Conservation (phyloP, 2,329 filamentous ascomycete genomes). For the Botryosphaeria dothidea region DNA sequence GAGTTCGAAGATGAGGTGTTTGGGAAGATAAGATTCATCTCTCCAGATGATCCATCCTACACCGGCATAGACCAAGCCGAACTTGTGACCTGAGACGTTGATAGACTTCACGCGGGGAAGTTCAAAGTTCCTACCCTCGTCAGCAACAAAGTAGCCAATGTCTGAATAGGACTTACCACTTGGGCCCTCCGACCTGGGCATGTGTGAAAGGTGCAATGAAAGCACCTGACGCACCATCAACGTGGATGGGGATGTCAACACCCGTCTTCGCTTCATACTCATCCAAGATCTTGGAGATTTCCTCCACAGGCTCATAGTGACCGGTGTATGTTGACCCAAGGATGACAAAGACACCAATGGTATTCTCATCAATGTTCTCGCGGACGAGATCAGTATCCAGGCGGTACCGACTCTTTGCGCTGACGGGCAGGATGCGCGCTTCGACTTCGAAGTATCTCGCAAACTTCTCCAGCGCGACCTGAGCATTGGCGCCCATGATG, state of each 20-base stretch:
- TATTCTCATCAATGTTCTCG: slow-evolving; percentile 72
- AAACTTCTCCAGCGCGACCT: slow-evolving; percentile 73
- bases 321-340: slow-evolving; percentile 73
- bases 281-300: slow-evolving; percentile 66
- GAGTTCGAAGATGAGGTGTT: slow-evolving; percentile 69
- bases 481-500: slow-evolving; percentile 72
- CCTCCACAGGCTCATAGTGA: slow-evolving; percentile 71
- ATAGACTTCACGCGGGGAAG: slow-evolving; percentile 66
- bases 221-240: slow-evolving; percentile 61
- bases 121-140: slow-evolving; percentile 55
- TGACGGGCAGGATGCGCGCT: slow-evolving; percentile 64
- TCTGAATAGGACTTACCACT: slow-evolving; percentile 49
- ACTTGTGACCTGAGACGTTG: slow-evolving; percentile 65
- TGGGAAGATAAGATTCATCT: slow-evolving; percentile 64
- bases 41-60: slow-evolving; percentile 73
- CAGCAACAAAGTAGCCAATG: neutral
- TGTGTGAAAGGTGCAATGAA: slow-evolving; percentile 64
- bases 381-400: slow-evolving; percentile 65
- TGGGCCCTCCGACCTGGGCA: slow-evolving; percentile 55
- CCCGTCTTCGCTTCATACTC: slow-evolving; percentile 63
- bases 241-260: slow-evolving; percentile 67
- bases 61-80: slow-evolving; percentile 65
- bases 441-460: slow-evolving; percentile 75
- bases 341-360: slow-evolving; percentile 74
- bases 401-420: slow-evolving; percentile 59